These are phyloP conservation scores for Cryptococcus sp. DNA, from an alignment of 1,284 basidiomycete species.

Conservation along the genomic window DNA sequence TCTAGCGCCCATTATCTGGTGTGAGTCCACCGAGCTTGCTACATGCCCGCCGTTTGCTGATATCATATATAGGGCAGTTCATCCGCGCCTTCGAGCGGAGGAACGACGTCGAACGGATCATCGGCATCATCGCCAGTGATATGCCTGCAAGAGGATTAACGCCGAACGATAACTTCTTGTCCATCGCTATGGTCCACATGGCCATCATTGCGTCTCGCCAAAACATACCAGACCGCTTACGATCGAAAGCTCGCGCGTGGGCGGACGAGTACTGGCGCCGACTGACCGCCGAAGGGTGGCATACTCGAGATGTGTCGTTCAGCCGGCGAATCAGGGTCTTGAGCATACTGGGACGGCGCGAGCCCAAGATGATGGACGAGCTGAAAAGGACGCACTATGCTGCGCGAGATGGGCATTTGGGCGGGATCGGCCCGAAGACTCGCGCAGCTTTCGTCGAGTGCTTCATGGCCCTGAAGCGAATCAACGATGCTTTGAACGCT, in stretches of 20 bases:
- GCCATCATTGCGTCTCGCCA: slow-evolving; percentile 9
- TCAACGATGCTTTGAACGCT: slow-evolving; percentile 11
- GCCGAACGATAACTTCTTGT: slow-evolving; percentile 12
- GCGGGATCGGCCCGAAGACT: slow-evolving; percentile 11
- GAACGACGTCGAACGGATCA: slow-evolving; percentile 15
- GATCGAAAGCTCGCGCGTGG: slow-evolving; percentile 11
- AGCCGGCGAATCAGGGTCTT: slow-evolving; percentile 12
- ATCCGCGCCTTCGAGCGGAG: slow-evolving; percentile 14
- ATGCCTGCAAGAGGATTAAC: slow-evolving; percentile 18
- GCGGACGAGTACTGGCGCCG: slow-evolving; percentile 22
- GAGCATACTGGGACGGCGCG: slow-evolving; percentile 7
- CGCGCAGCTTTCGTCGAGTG: slow-evolving; percentile 17
- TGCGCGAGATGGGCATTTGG: slow-evolving; percentile 16
- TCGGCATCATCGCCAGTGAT: slow-evolving; percentile 15
- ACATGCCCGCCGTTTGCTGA: slow-evolving; percentile 3
- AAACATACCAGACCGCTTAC: background rate
- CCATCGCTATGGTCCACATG: slow-evolving; percentile 13
- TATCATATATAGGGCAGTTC: slow-evolving; percentile 10
- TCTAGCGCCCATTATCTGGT: slow-evolving; percentile 21
- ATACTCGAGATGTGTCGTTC: slow-evolving; percentile 13
- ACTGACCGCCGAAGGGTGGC: slow-evolving; percentile 10
- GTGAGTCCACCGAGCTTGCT: slow-evolving; percentile 16
- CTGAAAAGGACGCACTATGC: slow-evolving; percentile 14
- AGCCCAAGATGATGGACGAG: slow-evolving; percentile 7
- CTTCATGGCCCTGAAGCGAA: slow-evolving; percentile 10